Base-by-base conservation (phyloP, 495 filamentous ascomycete genomes). In the Lepidopterella palustris region DNA sequence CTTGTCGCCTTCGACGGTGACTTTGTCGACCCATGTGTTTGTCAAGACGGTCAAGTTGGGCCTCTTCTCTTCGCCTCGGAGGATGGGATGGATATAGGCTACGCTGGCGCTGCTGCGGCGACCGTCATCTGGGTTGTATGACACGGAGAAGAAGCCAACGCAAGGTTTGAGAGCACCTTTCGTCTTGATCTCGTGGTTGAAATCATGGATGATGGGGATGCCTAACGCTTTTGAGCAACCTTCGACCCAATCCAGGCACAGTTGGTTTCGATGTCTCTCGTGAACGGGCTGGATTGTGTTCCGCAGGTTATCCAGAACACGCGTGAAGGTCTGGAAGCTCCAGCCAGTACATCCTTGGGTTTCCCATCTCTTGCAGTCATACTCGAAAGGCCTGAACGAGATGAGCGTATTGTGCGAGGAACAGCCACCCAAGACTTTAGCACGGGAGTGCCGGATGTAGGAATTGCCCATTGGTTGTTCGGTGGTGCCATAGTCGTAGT, bases 321-420 rank as follows among this genome's bases (percentile, higher is more conserved):
- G 83, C 67, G 80, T 90, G 75, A 93, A 85, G 56, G 81, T 86
- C 69, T 84, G 78, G 74, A 92, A 91, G 63, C 79, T 81, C 89
- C 89, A 93, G 59, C 87, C 87, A 64, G 77, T 81, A 72, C 84
- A 87, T 25, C 88, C 89, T 53, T 84, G 76, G 63, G 79, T 74
- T 54, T 85, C 80, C 89, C 89, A 93, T 63, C 82, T 73, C 51
- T 84, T 76, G 73, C 84, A 80, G 70, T 93, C 88, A 74, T 88
- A 87, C 70, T 87, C 82, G 68, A 92, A 92, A 3, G 88, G 87
- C 21, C 88, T 82, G 77, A 91, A 92, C 4, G 86, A 89, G 68
- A 93, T 91, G 55, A 92, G 77, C 26, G 89, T 92, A 69, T 93
- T 93, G 78, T 93, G 89, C 48, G 84, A 87, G 23, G 87, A 90